Conservation (phyloP, 352 stramenopile genomes). For the Phytophthora ramorum region DNA sequence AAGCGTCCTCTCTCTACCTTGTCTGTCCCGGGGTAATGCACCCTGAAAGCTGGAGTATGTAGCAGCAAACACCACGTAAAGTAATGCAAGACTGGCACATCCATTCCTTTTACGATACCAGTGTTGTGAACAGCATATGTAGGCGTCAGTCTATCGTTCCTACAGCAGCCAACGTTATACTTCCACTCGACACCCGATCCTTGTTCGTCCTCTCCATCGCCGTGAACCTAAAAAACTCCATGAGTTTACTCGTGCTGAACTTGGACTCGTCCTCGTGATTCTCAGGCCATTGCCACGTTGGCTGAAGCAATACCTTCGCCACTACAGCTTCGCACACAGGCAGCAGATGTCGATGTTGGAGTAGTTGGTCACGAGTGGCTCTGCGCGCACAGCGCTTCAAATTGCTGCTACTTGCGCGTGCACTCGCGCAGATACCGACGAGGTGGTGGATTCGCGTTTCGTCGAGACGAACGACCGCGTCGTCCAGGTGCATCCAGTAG, state of each 20-base stretch:
- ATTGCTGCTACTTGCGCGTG: slow-evolving; percentile 79
- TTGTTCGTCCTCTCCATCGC: no score
- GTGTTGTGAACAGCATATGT: background rate
- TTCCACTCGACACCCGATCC: no score
- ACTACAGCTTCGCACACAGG: slow-evolving; percentile 60
- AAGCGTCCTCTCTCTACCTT: slow-evolving; percentile 9
- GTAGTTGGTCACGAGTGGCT: slow-evolving; percentile 85
- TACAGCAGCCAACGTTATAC: slow-evolving; percentile 33
- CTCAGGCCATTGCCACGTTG: background rate
- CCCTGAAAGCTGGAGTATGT: no score
- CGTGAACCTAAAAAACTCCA: no score
- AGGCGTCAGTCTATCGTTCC: slow-evolving; percentile 15
- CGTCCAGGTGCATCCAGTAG: slow-evolving; percentile 87
- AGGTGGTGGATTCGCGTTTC: slow-evolving; percentile 87
- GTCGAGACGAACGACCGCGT: slow-evolving; percentile 79
- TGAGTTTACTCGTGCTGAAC: no score
- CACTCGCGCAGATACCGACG: slow-evolving; percentile 80
- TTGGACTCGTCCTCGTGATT: no score
- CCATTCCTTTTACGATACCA: slow-evolving; percentile 12
- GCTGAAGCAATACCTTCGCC: slow-evolving; percentile 68
- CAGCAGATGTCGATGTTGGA: slow-evolving; percentile 82
- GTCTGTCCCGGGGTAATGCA: background rate
- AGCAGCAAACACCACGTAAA: background rate
- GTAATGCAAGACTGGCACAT: slow-evolving; percentile 5
- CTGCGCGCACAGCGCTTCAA: slow-evolving; percentile 69